Conservation (phyloP, 148 eudicot genomes). For the Polygonum maritimum region DNA sequence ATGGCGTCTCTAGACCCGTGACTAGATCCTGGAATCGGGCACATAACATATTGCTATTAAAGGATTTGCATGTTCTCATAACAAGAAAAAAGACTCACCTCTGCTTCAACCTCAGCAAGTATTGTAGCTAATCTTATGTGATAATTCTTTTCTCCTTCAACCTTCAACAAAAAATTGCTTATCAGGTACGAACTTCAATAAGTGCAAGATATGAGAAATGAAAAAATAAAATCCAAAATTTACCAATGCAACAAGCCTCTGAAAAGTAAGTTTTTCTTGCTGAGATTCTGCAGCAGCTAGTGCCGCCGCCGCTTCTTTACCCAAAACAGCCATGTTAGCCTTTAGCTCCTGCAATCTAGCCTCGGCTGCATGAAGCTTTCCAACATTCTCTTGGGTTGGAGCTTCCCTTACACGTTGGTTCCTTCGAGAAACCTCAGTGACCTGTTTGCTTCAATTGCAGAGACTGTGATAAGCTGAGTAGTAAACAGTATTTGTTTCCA, state of each 20-base stretch:
- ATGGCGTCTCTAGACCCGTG: too few relatives aligned
- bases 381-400: constrained; percentile 75
- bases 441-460: constrained; percentile 54
- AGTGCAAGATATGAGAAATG: not conserved
- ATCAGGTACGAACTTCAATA: not conserved
- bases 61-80: not conserved
- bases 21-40: too few relatives aligned
- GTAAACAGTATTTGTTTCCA: not conserved
- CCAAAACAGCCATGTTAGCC: constrained; percentile 95
- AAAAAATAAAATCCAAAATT: not conserved
- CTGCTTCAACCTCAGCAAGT: constrained; percentile 39
- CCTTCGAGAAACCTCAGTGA: constrained; percentile 77
- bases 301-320: constrained; percentile 93
- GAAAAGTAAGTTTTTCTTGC: constrained; percentile 89
- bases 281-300: constrained; percentile 89
- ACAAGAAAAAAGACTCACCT: constrained; percentile 21
- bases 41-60: not conserved
- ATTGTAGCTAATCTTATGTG: constrained; percentile 40
- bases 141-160: constrained; percentile 42
- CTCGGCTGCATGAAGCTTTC: constrained; percentile 88
- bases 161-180: constrained; percentile 19
- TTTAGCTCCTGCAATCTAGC: constrained; percentile 80
- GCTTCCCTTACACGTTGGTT: constrained; percentile 88
- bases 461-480: not conserved
- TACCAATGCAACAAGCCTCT: constrained; percentile 92